Conservation (phyloP, 495 filamentous ascomycete genomes). For the Delitschia confertaspora region DNA sequence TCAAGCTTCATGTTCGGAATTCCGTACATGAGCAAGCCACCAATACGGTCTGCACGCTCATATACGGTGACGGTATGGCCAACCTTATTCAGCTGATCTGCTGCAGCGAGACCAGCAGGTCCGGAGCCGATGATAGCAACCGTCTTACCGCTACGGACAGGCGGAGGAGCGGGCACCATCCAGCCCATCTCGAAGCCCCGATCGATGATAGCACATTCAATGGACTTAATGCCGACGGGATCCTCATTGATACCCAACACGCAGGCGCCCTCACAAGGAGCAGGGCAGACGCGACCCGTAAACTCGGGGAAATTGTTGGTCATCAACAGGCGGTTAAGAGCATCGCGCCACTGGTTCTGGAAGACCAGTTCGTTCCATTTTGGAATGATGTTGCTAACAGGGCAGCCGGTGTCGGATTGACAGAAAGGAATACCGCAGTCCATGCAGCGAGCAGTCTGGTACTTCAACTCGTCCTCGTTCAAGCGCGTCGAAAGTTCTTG, state of each 20-base stretch:
- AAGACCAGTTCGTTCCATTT: slow-evolving; percentile 98
- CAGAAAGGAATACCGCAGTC: slow-evolving; percentile 99
- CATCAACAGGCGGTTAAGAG: slow-evolving; percentile 89
- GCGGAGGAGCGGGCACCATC: slow-evolving; percentile 83
- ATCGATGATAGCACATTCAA: slow-evolving; percentile 98
- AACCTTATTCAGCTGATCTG: slow-evolving; percentile 92
- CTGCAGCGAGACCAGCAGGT: slow-evolving; percentile 81
- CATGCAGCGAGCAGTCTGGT: slow-evolving; percentile 98
- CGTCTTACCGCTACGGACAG: slow-evolving; percentile 78
- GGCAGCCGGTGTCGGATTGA: slow-evolving; percentile 94
- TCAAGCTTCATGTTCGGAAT: slow-evolving; percentile 99
- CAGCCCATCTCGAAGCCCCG: slow-evolving; percentile 98
- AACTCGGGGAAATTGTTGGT: slow-evolving; percentile 99
- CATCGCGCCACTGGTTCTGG: slow-evolving; percentile 89
- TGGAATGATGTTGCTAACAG: slow-evolving; percentile 98
- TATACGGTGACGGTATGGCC: slow-evolving; percentile 91
- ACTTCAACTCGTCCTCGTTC: slow-evolving; percentile 96
- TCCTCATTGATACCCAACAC: slow-evolving; percentile 98
- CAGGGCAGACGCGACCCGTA: slow-evolving; percentile 95
- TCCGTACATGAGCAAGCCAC: slow-evolving; percentile 96
- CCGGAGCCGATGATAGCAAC: slow-evolving; percentile 92
- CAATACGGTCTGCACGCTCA: slow-evolving; percentile 87
- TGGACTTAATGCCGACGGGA: slow-evolving; percentile 96
- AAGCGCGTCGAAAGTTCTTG: slow-evolving; percentile 81
- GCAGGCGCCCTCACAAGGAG: slow-evolving; percentile 95